Base-by-base conservation (phyloP, 1,284 basidiomycete species). In the Ceratobasidium sp. region DNA sequence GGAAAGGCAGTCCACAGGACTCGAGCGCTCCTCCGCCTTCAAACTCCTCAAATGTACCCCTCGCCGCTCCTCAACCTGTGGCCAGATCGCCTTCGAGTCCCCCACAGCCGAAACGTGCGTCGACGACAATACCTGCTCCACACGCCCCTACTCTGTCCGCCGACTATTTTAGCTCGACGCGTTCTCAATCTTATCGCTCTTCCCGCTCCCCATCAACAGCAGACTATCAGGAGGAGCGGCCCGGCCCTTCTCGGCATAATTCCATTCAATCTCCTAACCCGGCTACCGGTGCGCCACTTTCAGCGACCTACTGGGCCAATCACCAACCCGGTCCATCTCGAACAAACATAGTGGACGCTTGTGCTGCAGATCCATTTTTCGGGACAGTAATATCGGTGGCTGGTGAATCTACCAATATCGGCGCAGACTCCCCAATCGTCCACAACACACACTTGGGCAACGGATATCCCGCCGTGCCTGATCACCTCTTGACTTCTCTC, bases 1-100 rank as follows among this genome's bases (percentile, higher is more conserved):
- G 79, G 79, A 65, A 80, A 57, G 77, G 65, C 20, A 78, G 67
- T 38, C 70, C 68, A 20, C 77, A 80, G 23, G 70, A 78, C 23
- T 61, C 61, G 28, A 44, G 50, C 23, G 23, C 40, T 26, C 73
- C 50, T 13, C 23, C 73, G 20, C 17, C 42, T 9, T 50, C 62
- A 6, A 15, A 5, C 56, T 54, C 26, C 7, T 38, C 66, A 40
- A 66, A 42, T 33, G 73, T 17, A 15, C 62, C 40, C 6, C 13
- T 26, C 23, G 6, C 28, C n/a, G 26, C 65, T 67, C 46, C 65
- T 33, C 62, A n/a, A 3, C 13, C 65, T 17, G 2, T 7, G 13
- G 17, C 28, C 1, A 65, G 17, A 5, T 42, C 46, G 10, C 44
- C 83, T 3, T 33, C 52, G 28, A 61, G 78, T 3, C 62, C 80